phyloP scores from a whole-genome alignment of 2,329 filamentous ascomycete genomes.

The Ophiosphaerella korrae region DNA sequence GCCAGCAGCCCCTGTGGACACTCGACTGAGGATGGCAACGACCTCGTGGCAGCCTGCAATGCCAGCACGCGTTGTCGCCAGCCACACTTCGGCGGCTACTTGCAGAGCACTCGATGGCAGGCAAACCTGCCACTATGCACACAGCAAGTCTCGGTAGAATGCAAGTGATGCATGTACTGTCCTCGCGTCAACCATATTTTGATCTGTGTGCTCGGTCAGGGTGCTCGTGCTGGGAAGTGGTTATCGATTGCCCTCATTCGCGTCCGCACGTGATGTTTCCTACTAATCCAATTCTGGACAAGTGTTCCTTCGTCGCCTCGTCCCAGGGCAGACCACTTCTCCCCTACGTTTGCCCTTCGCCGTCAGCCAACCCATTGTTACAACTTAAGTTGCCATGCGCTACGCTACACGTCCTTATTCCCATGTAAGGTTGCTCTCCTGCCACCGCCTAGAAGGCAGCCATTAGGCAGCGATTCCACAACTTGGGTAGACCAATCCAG shows the following conservation, averaged over 20 bases:
- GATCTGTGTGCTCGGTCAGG: too few species aligned
- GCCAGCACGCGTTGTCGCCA: slow-evolving; percentile 2
- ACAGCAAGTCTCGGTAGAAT: neutral
- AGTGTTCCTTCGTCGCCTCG: neutral
- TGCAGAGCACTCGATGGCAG: neutral
- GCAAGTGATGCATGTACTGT: too few species aligned
- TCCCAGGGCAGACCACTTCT: neutral
- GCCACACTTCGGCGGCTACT: neutral
- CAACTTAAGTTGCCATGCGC: too few species aligned
- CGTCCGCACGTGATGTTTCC: slow-evolving; percentile 1
- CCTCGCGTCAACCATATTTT: too few species aligned
- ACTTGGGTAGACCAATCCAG: slow-evolving; percentile 12
- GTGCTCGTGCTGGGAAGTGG: neutral
- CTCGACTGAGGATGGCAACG: too few species aligned
- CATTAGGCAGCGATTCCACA: slow-evolving; percentile 32
- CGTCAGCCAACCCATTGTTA: too few species aligned
- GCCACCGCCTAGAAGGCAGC: slow-evolving; percentile 19
- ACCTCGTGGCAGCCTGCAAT: too few species aligned
- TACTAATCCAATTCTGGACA: neutral
- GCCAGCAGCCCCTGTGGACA: too few species aligned
- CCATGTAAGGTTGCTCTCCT: too few species aligned
- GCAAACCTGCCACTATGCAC: neutral
- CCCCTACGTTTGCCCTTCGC: too few species aligned
- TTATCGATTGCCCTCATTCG: neutral
- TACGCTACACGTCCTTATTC: neutral